These are phyloP conservation scores for Populus hybrid DNA, from an alignment of 441 rosid genomes.

Conservation along the genomic window DNA sequence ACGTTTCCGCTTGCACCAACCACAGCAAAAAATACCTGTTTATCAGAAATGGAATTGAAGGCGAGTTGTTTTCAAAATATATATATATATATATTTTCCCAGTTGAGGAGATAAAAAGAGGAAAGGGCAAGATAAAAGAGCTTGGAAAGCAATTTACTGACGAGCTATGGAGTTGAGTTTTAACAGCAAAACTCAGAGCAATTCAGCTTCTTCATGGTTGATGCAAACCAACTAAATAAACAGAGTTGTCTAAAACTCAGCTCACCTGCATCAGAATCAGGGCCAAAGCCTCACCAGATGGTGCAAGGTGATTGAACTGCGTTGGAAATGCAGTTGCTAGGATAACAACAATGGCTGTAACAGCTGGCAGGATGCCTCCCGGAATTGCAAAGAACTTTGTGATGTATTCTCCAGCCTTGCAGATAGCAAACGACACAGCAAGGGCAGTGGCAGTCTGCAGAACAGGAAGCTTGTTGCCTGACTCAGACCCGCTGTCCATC, in stretches of 20 bases:
- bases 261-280: slow-evolving; percentile 87
- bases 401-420: slow-evolving; percentile 60
- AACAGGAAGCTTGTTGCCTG: slow-evolving; percentile 51
- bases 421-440: slow-evolving; percentile 76
- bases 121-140: neutral
- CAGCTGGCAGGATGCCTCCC: slow-evolving; percentile 76
- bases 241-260: neutral
- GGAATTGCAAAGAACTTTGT: slow-evolving; percentile 53
- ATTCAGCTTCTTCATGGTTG: neutral
- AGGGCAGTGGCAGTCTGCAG: slow-evolving; percentile 58
- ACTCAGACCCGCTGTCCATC: slow-evolving; percentile 31
- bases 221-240: neutral
- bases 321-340: slow-evolving; percentile 40
- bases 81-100: neutral
- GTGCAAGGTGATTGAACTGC: slow-evolving; percentile 68
- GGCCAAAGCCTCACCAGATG: slow-evolving; percentile 87
- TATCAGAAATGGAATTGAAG: neutral
- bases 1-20: slow-evolving; percentile 83
- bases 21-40: slow-evolving; percentile 68
- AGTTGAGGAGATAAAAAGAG: neutral
- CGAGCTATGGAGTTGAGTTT: neutral
- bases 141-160: neutral
- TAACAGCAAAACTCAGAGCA: too few relatives aligned
- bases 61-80: neutral
- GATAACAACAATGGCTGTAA: slow-evolving; percentile 70